These are phyloP conservation scores for Colletotrichum tanaceti DNA, from an alignment of 2,329 filamentous ascomycete genomes.

Conservation along the genomic window DNA sequence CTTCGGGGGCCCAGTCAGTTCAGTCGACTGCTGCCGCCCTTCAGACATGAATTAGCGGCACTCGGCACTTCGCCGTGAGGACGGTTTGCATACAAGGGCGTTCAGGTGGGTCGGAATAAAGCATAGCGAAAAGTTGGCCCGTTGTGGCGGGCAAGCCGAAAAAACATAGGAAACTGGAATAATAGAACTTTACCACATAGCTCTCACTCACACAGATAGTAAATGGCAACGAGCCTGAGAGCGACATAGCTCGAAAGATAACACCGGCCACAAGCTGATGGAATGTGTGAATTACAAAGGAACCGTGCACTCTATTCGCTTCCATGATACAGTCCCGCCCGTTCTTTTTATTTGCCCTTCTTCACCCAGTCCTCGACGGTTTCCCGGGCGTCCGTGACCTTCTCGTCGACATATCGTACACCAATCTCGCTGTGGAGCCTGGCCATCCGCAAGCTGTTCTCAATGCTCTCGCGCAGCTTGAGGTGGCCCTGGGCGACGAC, in stretches of 20 bases:
- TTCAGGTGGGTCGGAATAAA: conserved; percentile 24
- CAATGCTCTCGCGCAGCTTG: conserved; percentile 74
- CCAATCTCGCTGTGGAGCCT: conserved; percentile 79
- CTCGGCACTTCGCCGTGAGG: neutral
- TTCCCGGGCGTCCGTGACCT: conserved; percentile 80
- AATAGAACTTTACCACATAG: conserved; percentile 15
- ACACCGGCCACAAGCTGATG: conserved; percentile 13
- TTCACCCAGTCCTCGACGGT: conserved; percentile 88
- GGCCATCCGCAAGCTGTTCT: conserved; percentile 78
- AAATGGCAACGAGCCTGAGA: neutral
- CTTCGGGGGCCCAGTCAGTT: conserved; percentile 14
- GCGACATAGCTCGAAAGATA: neutral
- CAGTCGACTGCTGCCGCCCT: conserved; percentile 41
- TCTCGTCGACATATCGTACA: conserved; percentile 80
- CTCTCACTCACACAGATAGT: neutral
- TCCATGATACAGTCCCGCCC: conserved; percentile 40
- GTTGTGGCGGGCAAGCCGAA: conserved; percentile 14
- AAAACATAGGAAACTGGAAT: neutral
- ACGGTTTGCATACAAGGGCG: conserved; percentile 35
- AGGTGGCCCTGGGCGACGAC: conserved; percentile 85
- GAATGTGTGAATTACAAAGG: conserved; percentile 40
- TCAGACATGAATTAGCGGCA: conserved; percentile 20
- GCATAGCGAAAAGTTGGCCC: conserved; percentile 33
- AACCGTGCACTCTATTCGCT: conserved; percentile 39
- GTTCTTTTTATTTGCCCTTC: conserved; percentile 77